A percentile compares a stretch with the other conserved stretches of the same genome.
These are phyloP conservation scores for Phragmites australis DNA, from an alignment of 176 grass and related monocot genomes.

Conservation along the genomic window DNA sequence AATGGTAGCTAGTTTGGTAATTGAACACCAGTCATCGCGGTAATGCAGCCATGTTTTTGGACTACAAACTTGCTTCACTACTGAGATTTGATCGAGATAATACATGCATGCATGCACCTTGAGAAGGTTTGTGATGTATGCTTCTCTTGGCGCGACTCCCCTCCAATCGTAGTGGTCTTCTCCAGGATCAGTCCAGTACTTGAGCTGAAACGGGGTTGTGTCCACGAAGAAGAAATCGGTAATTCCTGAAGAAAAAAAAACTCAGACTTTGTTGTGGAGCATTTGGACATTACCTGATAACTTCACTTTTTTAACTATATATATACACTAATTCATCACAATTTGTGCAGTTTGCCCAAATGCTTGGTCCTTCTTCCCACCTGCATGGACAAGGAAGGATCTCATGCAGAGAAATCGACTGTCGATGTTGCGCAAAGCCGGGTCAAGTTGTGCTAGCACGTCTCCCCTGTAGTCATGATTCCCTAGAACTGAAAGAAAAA, in stretches of 20 bases:
- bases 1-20: neutral
- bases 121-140: conserved; percentile 52
- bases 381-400: conserved; percentile 56
- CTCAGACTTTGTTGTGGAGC: neutral
- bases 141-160: conserved; percentile 40
- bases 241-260: conserved; percentile 37
- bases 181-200: too few species aligned
- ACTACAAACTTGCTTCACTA: too few species aligned
- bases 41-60: too few species aligned
- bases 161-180: conserved; percentile 66
- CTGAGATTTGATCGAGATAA: neutral
- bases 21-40: neutral
- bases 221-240: too few species aligned
- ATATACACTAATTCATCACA: neutral
- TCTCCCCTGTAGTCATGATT: conserved; percentile 68
- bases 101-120: conserved; percentile 13
- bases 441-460: conserved; percentile 45
- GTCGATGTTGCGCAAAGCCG: conserved; percentile 36
- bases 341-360: neutral
- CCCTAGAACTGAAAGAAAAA: conserved; percentile 45
- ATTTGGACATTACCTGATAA: too few species aligned
- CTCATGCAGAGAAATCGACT: conserved; percentile 55
- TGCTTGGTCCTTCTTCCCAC: neutral
- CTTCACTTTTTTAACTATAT: too few species aligned
- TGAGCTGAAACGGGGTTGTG: too few species aligned